Percentiles rank a stretch among this genome's conserved stretches.
These are phyloP conservation scores for Guyanaporus albipodus DNA, from an alignment of 768 basidiomycete species.

Conservation along the genomic window DNA sequence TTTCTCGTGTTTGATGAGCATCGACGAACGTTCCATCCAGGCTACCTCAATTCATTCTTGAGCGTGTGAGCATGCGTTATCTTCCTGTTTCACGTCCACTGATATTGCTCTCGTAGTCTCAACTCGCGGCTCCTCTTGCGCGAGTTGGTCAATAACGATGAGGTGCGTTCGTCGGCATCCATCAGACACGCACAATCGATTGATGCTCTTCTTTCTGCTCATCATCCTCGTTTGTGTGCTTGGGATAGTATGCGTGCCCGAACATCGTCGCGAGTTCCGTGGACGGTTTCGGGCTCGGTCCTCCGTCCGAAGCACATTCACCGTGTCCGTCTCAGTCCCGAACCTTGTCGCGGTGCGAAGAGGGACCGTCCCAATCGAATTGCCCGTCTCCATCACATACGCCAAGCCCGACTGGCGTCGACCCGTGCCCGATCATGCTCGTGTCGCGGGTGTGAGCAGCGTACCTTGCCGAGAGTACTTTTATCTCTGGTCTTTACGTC, in stretches of 20 bases:
- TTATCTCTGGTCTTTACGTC: no score
- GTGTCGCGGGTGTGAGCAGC: constrained; percentile 13
- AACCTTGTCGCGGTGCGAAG: background rate
- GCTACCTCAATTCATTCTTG: constrained; percentile 37
- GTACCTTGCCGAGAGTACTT: accelerated
- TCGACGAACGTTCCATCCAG: constrained; percentile 9
- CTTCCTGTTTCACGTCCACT: no score
- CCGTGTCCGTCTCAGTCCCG: constrained; percentile 8
- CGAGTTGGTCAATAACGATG: constrained; percentile 25
- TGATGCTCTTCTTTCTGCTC: background rate
- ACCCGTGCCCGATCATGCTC: constrained; percentile 12
- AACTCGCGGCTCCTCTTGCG: constrained; percentile 29
- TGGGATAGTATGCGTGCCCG: constrained; percentile 21
- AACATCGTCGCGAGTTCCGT: constrained; percentile 23
- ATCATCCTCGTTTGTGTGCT: no score
- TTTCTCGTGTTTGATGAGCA: background rate
- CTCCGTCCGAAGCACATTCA: constrained; percentile 8
- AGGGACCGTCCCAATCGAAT: background rate
- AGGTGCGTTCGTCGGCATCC: constrained; percentile 9
- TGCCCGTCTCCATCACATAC: background rate
- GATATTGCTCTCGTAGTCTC: constrained; percentile 12
- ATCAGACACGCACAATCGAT: background rate
- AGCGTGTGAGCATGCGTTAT: constrained; percentile 35
- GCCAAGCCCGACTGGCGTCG: background rate
- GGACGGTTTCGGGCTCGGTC: constrained; percentile 15